Evolutionary conservation across 176 grass and related monocot species (phyloP), one percentile per base, ranked within the genome.

Genomic region (Canna indica): DNA sequence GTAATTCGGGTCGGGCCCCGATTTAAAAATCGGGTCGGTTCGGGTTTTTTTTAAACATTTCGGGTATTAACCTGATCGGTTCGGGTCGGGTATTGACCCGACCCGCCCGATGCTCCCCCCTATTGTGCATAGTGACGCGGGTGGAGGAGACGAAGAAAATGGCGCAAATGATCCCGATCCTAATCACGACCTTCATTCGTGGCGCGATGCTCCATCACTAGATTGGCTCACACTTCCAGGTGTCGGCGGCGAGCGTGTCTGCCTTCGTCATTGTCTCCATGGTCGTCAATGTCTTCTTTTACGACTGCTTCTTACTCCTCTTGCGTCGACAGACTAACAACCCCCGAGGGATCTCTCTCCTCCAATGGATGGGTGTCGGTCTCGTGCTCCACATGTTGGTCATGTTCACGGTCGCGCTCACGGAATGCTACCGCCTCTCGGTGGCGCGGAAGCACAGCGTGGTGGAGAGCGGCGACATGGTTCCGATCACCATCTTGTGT

Each of bases 121-220:
- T n/a, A n/a, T n/a, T n/a, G 82, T 88, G n/a, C n/a, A n/a, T n/a
- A n/a, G n/a, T n/a, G n/a, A n/a, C n/a, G n/a, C n/a, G n/a, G n/a
- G n/a, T n/a, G 22, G 86, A 88, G 66, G 71, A 83, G 48, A 88
- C 86, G 6, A 88, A 88, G 32, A 76, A 76, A 74, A 81, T 84
- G 24, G 1, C 73, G 13, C 68, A 13, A 15, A n/a, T n/a, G n/a
- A n/a, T n/a, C n/a, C n/a, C n/a, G n/a, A n/a, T n/a, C n/a, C n/a
- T n/a, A n/a, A n/a, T 82, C 13, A 72, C 82, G 7, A 88, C 64
- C 63, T 60, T 88, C 69, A 4, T 88, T 0, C 86, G 82, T 0
- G 72, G 75, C 58, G 85, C 86, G 15, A 74, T 85, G 36, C 63
- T 89, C 42, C 16, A 85, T 47, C 72, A 79, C 18, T 73, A 74